Percentiles rank a stretch among this genome's conserved stretches.
phyloP scores from a whole-genome alignment of 345 rosid species.

The Citrus glauca region DNA sequence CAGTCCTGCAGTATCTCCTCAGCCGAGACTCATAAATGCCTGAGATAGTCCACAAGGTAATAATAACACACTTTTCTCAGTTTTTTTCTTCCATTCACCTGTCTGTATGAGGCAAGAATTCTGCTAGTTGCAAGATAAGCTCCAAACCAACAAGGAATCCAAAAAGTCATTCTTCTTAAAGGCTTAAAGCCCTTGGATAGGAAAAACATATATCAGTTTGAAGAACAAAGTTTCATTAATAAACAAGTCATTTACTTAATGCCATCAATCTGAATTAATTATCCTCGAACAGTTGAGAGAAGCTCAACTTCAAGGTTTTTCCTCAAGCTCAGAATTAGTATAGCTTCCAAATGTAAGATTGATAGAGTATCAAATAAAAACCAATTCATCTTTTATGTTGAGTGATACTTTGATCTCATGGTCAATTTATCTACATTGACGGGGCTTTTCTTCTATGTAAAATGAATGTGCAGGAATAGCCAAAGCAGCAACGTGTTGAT shows the following conservation, averaged over 20 bases:
- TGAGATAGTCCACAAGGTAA: constrained; percentile 27
- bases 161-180: background rate
- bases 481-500: background rate
- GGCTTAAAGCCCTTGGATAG: background rate
- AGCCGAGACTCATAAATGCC: constrained; percentile 11
- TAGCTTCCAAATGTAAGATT: background rate
- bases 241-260: background rate
- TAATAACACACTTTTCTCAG: background rate
- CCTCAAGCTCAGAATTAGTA: background rate
- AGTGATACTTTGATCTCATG: background rate
- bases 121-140: background rate
- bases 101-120: background rate
- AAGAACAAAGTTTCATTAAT: background rate
- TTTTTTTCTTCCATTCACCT: background rate
- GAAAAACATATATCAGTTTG: background rate
- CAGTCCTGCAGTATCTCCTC: constrained; percentile 18
- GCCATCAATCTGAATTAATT: background rate
- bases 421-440: background rate
- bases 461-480: constrained; percentile 5
- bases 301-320: background rate
- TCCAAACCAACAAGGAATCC: background rate
- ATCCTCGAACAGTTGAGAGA: background rate
- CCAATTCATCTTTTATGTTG: background rate
- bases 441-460: background rate
- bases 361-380: background rate